Evolutionary conservation across 257 asterid species (phyloP), one percentile per base, ranked within the genome.

Genomic region (Fraxinus excelsior): DNA sequence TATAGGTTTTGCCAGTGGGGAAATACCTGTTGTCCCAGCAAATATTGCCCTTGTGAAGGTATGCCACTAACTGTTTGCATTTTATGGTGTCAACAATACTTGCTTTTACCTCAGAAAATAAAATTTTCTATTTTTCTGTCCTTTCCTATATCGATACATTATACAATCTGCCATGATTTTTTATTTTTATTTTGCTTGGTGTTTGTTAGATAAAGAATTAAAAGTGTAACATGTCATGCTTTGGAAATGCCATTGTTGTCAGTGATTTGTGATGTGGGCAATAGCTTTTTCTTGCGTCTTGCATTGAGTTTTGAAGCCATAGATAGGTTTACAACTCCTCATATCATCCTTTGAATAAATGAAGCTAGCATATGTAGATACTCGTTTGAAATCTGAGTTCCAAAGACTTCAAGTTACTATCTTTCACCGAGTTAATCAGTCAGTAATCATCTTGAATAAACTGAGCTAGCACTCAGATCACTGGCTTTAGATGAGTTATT

Each of bases 41-140:
- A 96, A 96, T 76, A 85, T 96, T 83, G 98, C 98, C 38, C 96
- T 93, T 49, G 95, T 96, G 79, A 96, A 96, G 99, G 99, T 94
- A 88, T 58, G 34, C 25, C 16, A 7, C 26, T 60, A 62, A 14
- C 28, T 67, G 23, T 69, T 76, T 3, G 16, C 78, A 67, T 29
- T 29, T 19, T 25, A 75, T 71, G 12, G 28, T n/a, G 1, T 69
- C 42, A 32, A 12, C n/a, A 64, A n/a, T 42, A 74, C 23, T 42
- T 42, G 4, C 18, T 42, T 56, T 19, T 56, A n/a, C 65, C 7
- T 23, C 3, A 1, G 25, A 56, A 56, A 56, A n/a, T 46, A 16
- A 46, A 16, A 16, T 46, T 46, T 16, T 16, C 58, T 12, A 38
- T 44, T 13, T 44, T 44, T 12, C 13, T 44, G 19, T 44, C 56